Base-by-base conservation (phyloP, 768 basidiomycete species). In the Pleurotus eryngii region DNA sequence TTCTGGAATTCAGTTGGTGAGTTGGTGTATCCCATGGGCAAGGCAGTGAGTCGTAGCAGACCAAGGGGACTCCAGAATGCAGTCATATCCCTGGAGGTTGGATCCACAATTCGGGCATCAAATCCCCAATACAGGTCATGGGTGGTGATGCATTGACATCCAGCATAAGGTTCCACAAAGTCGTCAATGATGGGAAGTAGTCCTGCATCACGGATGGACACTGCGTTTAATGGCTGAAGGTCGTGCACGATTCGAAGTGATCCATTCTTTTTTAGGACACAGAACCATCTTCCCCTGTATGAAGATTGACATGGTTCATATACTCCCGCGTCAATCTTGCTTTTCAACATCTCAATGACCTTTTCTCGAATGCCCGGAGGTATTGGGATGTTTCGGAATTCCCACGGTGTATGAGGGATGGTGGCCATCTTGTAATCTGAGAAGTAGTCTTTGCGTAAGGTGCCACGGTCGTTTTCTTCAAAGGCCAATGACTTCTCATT, bases 251-350 rank as follows among this genome's bases (percentile, higher is more conserved):
- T 42, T 2, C 60, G 61, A 0, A 68, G 60, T 0, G 61, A 64
- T 38, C 73, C 65, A 56, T 76, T 70, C 56, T 76, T 75, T 63
- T 76, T 76, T 5, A 64, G 22, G 0, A 78, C 71, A 22, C 68
- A 72, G 49, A 78, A 81, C 76, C 73, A 78, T 6, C 67, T 54
- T 0, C 72, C 73, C 0, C 72, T 61, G 26, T 81, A 81, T 0
- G 74, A 75, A 0, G 68, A 68, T 27, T 76, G 67, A 0, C 70
- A 74, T 0, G 67, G 71, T 60, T 81, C 71, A 49, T 77, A 79
- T 0, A 77, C 69, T 0, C 78, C 75, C 0, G 74, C 63, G 0
- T 58, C 66, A 9, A 78, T 68, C 57, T 79, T 79, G 1, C 60
- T 56, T n/a, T 68, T 64, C 6, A 78, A 64, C 0, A 76, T 49